Percentiles rank a stretch among this genome's conserved stretches.
Conservation (phyloP, 2,329 filamentous ascomycete genomes). For the Colletotrichum phormii region DNA sequence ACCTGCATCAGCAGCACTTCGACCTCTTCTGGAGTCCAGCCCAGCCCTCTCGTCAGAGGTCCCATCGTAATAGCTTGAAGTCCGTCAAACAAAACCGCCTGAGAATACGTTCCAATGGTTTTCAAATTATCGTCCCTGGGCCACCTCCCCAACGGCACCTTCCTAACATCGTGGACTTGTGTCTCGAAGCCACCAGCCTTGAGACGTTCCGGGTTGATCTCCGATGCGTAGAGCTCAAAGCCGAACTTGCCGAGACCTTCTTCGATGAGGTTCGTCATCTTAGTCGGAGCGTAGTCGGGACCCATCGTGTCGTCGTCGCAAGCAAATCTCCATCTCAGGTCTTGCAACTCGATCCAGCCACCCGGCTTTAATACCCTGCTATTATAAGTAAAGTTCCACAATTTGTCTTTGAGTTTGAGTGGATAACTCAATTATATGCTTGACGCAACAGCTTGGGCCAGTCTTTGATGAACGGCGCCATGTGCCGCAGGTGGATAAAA, state of each 20-base stretch:
- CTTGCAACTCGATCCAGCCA: neutral
- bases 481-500: constrained; percentile 49
- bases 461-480: constrained; percentile 47
- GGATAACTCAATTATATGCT: neutral
- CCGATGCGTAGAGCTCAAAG: neutral
- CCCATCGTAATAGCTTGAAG: constrained; percentile 49
- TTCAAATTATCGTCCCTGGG: constrained; percentile 61
- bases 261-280: neutral
- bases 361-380: neutral
- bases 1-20: constrained; percentile 48
- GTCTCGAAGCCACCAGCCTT: neutral
- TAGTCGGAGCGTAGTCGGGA: constrained; percentile 1
- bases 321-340: neutral
- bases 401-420: neutral
- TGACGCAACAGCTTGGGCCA: constrained; percentile 7
- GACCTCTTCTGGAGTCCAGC: constrained; percentile 48
- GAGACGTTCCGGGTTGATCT: neutral
- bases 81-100: constrained; percentile 42
- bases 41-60: constrained; percentile 47
- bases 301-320: neutral
- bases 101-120: neutral
- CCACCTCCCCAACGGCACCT: constrained; percentile 64
- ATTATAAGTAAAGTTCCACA: neutral
- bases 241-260: neutral
- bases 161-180: constrained; percentile 46